These are phyloP conservation scores for Coniochaeta sp. DNA, from an alignment of 2,329 filamentous ascomycete species.

Conservation along the genomic window DNA sequence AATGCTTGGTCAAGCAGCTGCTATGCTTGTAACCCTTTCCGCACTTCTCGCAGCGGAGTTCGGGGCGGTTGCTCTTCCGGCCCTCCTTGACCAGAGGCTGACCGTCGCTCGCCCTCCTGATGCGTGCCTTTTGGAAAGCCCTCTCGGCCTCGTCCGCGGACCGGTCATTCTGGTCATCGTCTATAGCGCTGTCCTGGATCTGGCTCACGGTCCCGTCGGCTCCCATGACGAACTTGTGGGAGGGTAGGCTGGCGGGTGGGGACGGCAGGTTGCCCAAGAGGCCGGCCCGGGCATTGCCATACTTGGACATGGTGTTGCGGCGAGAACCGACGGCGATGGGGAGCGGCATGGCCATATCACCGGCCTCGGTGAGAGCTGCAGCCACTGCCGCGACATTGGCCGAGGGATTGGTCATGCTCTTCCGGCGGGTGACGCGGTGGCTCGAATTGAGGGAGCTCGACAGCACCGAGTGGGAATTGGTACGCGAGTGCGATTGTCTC, in stretches of 20 bases:
- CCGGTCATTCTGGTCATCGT: slow-evolving; percentile 57
- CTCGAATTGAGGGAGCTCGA: slow-evolving; percentile 69
- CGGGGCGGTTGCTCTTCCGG: slow-evolving; percentile 69
- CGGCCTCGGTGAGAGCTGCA: slow-evolving; percentile 62
- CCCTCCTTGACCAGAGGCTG: slow-evolving; percentile 76
- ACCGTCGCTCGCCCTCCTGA: slow-evolving; percentile 73
- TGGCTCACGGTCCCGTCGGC: slow-evolving; percentile 36
- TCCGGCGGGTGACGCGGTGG: slow-evolving; percentile 84
- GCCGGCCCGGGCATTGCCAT: slow-evolving; percentile 43
- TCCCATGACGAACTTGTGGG: slow-evolving; percentile 39
- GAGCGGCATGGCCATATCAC: slow-evolving; percentile 47
- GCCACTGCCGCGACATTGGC: slow-evolving; percentile 71
- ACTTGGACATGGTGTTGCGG: slow-evolving; percentile 64
- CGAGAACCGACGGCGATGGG: slow-evolving; percentile 52
- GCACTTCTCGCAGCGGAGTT: slow-evolving; percentile 95
- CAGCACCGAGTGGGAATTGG: slow-evolving; percentile 76
- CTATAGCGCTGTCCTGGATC: slow-evolving; percentile 56
- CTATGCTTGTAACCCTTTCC: slow-evolving; percentile 99
- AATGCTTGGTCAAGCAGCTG: slow-evolving; percentile 99
- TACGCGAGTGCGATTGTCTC: slow-evolving; percentile 62
- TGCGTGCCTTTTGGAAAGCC: slow-evolving; percentile 41
- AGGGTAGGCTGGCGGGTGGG: slow-evolving; percentile 62
- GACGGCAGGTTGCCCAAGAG: slow-evolving; percentile 53
- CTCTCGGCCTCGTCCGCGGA: slow-evolving; percentile 47
- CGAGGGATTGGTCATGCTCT: slow-evolving; percentile 77